Conservation (phyloP, 2,329 filamentous ascomycete genomes). For the Diaporthe aspalathi region DNA sequence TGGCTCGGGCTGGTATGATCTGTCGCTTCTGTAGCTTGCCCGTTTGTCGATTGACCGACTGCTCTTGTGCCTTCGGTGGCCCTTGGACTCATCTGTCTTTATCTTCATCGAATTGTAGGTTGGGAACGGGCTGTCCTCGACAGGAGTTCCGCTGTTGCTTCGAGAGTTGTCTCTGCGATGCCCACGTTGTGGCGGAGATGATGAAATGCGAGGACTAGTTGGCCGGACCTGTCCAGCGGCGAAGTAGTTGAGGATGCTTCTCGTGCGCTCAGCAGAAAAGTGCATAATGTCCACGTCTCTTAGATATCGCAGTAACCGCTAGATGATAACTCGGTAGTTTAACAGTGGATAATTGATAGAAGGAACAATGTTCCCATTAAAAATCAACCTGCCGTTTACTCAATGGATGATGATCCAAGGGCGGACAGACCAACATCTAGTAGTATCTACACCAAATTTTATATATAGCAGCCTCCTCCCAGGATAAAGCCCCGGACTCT, state of each 20-base stretch:
- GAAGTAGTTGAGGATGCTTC: not conserved
- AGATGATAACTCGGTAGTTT: not conserved
- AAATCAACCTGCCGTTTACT: not conserved
- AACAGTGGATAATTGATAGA: not conserved
- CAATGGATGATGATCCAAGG: no score
- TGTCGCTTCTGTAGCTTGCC: not conserved
- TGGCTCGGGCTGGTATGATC: not conserved
- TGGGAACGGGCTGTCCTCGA: not conserved
- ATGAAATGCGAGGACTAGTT: not conserved
- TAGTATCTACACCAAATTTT: not conserved
- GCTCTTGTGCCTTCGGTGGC: constrained; percentile 2
- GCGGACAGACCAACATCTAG: no score
- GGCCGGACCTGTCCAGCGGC: not conserved
- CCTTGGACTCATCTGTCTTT: not conserved
- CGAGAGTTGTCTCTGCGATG: not conserved
- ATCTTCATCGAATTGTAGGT: not conserved
- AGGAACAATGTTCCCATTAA: not conserved
- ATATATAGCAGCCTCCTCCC: not conserved
- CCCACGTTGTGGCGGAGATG: not conserved
- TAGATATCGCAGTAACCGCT: not conserved
- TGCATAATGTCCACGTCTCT: not conserved
- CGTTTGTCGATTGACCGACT: not conserved
- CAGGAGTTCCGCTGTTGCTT: not conserved
- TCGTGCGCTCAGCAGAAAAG: not conserved
- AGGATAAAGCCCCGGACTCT: not conserved